Evolutionary conservation across 345 rosid genomes (phyloP).

Genomic region (Theobroma cacao): DNA sequence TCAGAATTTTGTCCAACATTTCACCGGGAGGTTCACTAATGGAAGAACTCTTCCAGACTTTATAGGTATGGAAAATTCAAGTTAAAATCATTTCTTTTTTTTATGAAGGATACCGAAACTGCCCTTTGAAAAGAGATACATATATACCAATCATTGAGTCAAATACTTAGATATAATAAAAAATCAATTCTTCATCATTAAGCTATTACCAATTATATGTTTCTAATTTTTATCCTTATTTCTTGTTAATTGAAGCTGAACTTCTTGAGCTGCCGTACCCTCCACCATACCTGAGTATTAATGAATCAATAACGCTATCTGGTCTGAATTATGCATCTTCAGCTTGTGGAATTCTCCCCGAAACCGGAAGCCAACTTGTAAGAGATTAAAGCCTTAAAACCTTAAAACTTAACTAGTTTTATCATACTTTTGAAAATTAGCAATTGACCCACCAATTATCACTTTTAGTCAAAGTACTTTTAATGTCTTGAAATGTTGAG

Average conservation of each 20-base stretch:
- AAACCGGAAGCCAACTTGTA: slow-evolving; percentile 35
- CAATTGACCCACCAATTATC: not conserved
- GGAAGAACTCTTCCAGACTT: slow-evolving; percentile 44
- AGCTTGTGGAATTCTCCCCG: slow-evolving; percentile 43
- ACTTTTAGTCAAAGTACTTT: not conserved
- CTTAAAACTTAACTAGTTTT: too few relatives aligned
- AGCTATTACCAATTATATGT: not conserved
- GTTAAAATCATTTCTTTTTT: too few relatives aligned
- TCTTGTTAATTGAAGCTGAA: slow-evolving; percentile 31
- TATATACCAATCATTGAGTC: too few relatives aligned
- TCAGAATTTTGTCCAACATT: slow-evolving; percentile 23
- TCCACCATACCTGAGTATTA: slow-evolving; percentile 30
- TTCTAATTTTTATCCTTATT: not conserved
- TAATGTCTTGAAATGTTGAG: too few relatives aligned
- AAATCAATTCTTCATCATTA: not conserved
- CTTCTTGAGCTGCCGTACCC: slow-evolving; percentile 42
- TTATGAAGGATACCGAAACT: too few relatives aligned
- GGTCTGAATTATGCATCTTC: slow-evolving; percentile 53
- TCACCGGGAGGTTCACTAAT: slow-evolving; percentile 52
- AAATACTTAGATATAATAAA: too few relatives aligned
- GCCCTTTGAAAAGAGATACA: too few relatives aligned
- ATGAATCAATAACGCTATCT: not conserved
- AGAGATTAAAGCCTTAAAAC: slow-evolving; percentile 1
- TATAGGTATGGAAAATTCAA: slow-evolving; percentile 27
- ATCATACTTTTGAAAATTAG: not conserved